phyloP scores from a whole-genome alignment of 345 rosid genomes.

The Raphanus sativus region DNA sequence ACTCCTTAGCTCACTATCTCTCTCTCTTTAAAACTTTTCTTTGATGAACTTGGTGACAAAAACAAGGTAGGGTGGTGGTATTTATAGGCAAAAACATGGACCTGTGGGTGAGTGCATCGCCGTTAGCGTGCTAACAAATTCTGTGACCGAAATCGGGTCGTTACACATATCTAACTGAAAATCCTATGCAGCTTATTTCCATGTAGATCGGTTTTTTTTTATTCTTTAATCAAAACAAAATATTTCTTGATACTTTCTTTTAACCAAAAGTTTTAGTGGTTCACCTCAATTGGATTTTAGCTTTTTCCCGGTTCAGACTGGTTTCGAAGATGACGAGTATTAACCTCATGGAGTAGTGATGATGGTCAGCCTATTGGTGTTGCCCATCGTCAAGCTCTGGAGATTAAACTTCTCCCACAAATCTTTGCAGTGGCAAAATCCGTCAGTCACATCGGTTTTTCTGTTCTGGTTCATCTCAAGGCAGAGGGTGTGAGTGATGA shows the following conservation, averaged over 20 bases:
- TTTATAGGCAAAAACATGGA: no score
- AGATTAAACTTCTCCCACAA: constrained; percentile 31
- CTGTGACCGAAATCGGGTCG: no score
- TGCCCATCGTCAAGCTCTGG: constrained; percentile 4
- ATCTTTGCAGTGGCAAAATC: constrained; percentile 51
- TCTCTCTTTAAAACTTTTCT: no score
- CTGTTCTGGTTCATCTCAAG: constrained; percentile 76
- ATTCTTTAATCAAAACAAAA: not conserved
- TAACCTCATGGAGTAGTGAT: constrained; percentile 30
- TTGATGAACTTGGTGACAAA: no score
- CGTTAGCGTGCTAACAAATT: no score
- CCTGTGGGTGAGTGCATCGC: no score
- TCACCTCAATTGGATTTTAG: no score
- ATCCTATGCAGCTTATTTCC: not conserved
- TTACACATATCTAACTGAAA: not conserved
- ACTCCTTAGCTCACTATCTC: no score
- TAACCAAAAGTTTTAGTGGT: no score
- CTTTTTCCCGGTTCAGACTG: constrained; percentile 41
- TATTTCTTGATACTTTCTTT: not conserved
- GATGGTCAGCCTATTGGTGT: constrained; percentile 2
- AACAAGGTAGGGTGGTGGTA: no score
- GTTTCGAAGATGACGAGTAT: constrained; percentile 81
- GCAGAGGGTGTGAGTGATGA: constrained; percentile 40
- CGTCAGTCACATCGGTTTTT: constrained; percentile 53
- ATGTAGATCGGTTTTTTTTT: not conserved